Base-by-base conservation (phyloP, 1,284 basidiomycete genomes). In the Bondarzewia mesenterica region DNA sequence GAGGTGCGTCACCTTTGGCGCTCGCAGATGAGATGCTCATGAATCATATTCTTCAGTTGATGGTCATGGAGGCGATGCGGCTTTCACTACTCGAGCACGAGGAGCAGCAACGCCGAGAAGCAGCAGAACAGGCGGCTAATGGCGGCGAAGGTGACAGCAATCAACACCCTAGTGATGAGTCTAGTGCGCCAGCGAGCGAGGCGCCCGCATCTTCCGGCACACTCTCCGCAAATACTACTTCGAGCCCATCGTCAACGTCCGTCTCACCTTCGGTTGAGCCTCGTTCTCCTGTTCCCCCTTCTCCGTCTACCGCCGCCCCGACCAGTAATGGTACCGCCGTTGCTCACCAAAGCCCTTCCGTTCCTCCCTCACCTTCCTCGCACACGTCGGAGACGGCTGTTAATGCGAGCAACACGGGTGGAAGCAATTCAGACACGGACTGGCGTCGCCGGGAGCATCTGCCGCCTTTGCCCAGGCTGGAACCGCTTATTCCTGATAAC, bases 21-120 rank as follows among this genome's bases (percentile, higher is more conserved):
- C 15, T 25, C 8, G 29, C 15, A 95, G 77, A 90, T 91, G 58
- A 63, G 79, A 63, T 47, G 6, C 7, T 20, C 18, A 46, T 40
- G 22, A 14, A 8, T n/a, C 22, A 25, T 20, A 10, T 52, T 32
- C 60, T 25, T 57, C 58, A 97, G 89, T 70, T 98, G 42, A 97
- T 99, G 94, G 75, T 99, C 47, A 94, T 95, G 90, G 95, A 99
- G 69, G 96, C 95, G 1, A 97, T 99, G 93, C 82, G 95, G 38
- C 71, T 97, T 50, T 96, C 93, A 40, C 72, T 98, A 54, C 65
- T 96, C 47, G 95, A 99, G 57, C 93, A 98, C 55, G 86, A 89
- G 64, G 84, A 84, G 55, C 84, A 86, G 47, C 85, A 88, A 57
- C 72, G 76, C 55, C 80, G 78, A 57, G 77, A 85, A 57, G 75